Base-by-base conservation (phyloP, 129 eudicot genomes). In the Rutidosis leptorrhynchoides region DNA sequence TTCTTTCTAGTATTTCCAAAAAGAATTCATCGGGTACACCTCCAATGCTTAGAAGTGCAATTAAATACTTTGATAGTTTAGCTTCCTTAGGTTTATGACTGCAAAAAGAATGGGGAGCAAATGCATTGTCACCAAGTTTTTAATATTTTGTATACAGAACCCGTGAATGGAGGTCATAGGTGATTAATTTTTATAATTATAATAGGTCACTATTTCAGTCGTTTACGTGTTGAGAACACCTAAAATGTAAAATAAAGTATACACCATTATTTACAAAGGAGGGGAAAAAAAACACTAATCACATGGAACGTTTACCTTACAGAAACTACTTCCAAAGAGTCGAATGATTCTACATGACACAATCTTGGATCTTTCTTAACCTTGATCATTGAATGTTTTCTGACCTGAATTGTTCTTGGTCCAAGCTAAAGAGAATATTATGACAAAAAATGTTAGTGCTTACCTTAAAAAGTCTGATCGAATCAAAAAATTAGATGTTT, bases 381-480 rank as follows among this genome's bases (percentile, higher is more conserved):
- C 77, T 89, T 89, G 9, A 89, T 65, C 96, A 89, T 89, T 24
- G 95, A 89, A 0, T 79, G 86, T 52, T n/a, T n/a, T n/a, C 96
- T 78, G 9, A 89, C 68, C 64, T 83, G 88, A 74, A 89, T 89
- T 58, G 78, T 82, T 65, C 77, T 60, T 14, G 55, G 59, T 62
- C 43, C 64, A 72, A 86, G 86, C 95, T 86, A 72, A 27, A n/a
- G 43, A 43, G 52, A 52, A 55, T 40, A 61, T 27, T 46, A 15
- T 20, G 19, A 24, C 11, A 32, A 15, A 58, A 66, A 7, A 25
- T 24, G 21, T 69, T 37, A 49, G 49, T 51, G 37, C 59, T 59
- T 37, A 12, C n/a, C n/a, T n/a, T n/a, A n/a, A n/a, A n/a, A n/a
- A n/a, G n/a, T n/a, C n/a, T n/a, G n/a, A n/a, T n/a, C n/a, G n/a